Evolutionary conservation across 1,284 basidiomycete species (phyloP), one percentile per base, ranked within the genome.

Genomic region (Rhodotorula sp.): DNA sequence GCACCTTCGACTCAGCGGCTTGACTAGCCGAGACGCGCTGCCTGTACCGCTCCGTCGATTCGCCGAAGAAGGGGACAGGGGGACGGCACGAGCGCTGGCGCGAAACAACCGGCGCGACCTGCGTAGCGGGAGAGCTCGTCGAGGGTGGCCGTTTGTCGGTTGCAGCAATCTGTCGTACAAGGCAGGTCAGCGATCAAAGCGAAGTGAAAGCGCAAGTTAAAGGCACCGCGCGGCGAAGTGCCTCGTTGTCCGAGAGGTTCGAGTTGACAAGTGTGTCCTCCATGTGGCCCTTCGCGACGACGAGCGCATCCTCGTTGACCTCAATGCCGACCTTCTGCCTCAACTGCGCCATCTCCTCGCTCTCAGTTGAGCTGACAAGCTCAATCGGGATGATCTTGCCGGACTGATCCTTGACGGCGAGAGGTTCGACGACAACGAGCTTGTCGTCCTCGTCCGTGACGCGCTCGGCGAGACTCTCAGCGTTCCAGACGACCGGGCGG

Each of bases 401-500:
- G 30, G 53, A n/a, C 1, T 24, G n/a, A 51, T 73, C 67, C 24
- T 40, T 55, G 34, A 73, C 37, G 0, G 50, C 66, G 28, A 73
- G 18, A 2, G 72, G 69, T 18, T 67, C 48, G 11, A 65, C 48
- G 10, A 47, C 18, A 11, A 60, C 62, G 53, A 68, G 18, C 22
- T 51, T 53, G 13, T 56, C 57, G 31, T 69, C 66, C 0, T 51
- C 70, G n/a, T 67, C 61, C 7, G 68, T 68, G n/a, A 65, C 52
- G 20, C 57, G 31, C 22, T 31, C 13, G 11, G 62, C 70, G 30
- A 74, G 69, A 8, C 44, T 30, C 44, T 76, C 68, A 10, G 67
- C 73, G 56, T 75, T 59, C 76, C 76, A 77, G 1, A 74, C 50
- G 57, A 74, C 70, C 6, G 51, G 40, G 30, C 76, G 67, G 7